Base-by-base conservation (phyloP, 2,329 filamentous ascomycete species). In the Leptographium galeiforme region DNA sequence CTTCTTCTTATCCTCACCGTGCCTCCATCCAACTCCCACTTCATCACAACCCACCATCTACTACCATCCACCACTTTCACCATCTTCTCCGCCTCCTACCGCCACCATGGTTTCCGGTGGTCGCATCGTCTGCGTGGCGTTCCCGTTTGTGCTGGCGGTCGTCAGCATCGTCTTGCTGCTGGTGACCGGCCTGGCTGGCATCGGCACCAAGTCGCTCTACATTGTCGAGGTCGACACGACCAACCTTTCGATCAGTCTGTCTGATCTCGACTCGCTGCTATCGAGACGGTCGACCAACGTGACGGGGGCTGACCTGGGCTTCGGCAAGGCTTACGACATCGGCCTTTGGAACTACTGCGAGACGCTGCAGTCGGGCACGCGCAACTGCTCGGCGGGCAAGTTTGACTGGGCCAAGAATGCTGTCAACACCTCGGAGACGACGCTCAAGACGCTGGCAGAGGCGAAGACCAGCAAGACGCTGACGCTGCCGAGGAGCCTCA, bases 331-430 rank as follows among this genome's bases (percentile, higher is more conserved):
- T 63, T 97, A 96, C 77, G 78, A 86, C 57, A 75, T 97, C 64
- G 81, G 79, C 64, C 76, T 97, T 40, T 95, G 88, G 86, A 86
- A 85, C 65, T 95, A 89, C 77, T 97, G 93, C 78, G 72, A 74
- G 54, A 81, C 77, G 52, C 69, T 75, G 50, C 67, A 73, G 59
- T 76, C 77, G 59, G 73, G 74, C 61, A 73, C 76, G 57, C 73
- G 75, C 58, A 72, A 76, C 61, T 97, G 91, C 78, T 84, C 82
- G 52, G 74, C 81, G 60, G 76, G 82, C 53, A 72, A 84, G 66
- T 82, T 84, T 61, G 74, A 88, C 70, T 98, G 87, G 81, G 89
- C 85, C 62, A 79, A 84, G 67, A 75, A 85, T 61, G 77, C 82
- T 2, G 72, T 94, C 58, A 79, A 85, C 57, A 75, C 79, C 45